Evolutionary conservation across 2,329 filamentous ascomycete genomes (phyloP).

Genomic region (Cyanodermella asteris): DNA sequence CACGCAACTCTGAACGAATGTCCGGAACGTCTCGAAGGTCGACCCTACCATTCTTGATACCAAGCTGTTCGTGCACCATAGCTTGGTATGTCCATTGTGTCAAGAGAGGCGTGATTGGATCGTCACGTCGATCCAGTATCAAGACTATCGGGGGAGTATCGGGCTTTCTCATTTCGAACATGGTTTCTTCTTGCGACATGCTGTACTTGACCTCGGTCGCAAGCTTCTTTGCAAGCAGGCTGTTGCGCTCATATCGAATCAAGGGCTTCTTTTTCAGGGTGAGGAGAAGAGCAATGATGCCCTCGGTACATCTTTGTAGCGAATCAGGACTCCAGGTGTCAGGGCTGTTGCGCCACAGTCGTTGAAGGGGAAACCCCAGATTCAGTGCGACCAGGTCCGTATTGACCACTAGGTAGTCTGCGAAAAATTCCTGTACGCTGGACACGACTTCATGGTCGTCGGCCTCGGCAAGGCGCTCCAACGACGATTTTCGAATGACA

Average conservation of each 20-base stretch:
- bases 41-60: conserved; percentile 86
- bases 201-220: conserved; percentile 81
- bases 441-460: conserved; percentile 96
- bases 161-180: conserved; percentile 88
- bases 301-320: conserved; percentile 68
- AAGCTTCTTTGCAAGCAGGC: conserved; percentile 72
- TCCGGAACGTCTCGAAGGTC: conserved; percentile 69
- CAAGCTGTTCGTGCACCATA: conserved; percentile 95
- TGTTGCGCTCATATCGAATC: conserved; percentile 83
- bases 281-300: conserved; percentile 60
- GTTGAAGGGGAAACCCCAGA: conserved; percentile 46
- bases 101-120: conserved; percentile 80
- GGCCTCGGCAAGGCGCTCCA: conserved; percentile 84
- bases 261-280: conserved; percentile 92
- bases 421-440: conserved; percentile 83
- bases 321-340: conserved; percentile 85
- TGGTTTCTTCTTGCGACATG: conserved; percentile 83
- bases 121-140: conserved; percentile 75
- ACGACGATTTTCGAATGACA: conserved; percentile 83
- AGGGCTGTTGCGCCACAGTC: conserved; percentile 60
- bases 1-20: conserved; percentile 65
- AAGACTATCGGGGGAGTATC: conserved; percentile 88
- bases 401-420: conserved; percentile 88
- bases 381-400: conserved; percentile 75
- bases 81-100: conserved; percentile 99